phyloP scores from a whole-genome alignment of 768 basidiomycete genomes.

The Boletus huronensis region DNA sequence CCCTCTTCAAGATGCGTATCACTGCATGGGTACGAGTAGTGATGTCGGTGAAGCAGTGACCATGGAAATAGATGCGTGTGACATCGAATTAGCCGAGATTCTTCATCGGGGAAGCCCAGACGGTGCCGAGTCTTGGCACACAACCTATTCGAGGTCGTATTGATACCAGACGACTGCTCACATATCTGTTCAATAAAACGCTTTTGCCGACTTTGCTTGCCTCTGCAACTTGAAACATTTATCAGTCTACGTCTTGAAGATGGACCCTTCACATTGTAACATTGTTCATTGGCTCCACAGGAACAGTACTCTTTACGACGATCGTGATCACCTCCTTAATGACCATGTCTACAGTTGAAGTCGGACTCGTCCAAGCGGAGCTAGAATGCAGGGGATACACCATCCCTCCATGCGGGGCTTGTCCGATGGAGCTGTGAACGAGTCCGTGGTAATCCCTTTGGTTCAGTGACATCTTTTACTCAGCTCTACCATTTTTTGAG shows the following conservation, averaged over 20 bases:
- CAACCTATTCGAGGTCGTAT: too few species aligned
- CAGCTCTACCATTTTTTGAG: too few species aligned
- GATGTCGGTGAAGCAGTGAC: background rate
- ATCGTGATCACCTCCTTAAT: slow-evolving; percentile 11
- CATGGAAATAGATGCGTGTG: background rate
- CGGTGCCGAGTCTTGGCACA: too few species aligned
- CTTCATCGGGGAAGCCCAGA: too few species aligned
- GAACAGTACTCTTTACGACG: slow-evolving; percentile 5
- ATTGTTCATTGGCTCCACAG: slow-evolving; percentile 15
- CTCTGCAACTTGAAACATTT: slow-evolving; percentile 15
- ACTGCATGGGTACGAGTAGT: too few species aligned
- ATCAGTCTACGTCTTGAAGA: slow-evolving; percentile 16
- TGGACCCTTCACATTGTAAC: slow-evolving; percentile 4
- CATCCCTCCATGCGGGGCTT: background rate
- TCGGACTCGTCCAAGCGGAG: slow-evolving; percentile 21
- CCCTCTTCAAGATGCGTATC: background rate
- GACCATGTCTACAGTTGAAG: background rate
- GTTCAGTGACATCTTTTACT: too few species aligned
- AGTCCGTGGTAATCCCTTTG: too few species aligned
- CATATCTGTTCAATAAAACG: too few species aligned
- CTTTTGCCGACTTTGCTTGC: background rate
- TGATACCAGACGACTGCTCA: too few species aligned
- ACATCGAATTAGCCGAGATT: background rate
- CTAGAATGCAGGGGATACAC: background rate
- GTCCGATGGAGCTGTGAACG: too few species aligned